These are phyloP conservation scores for Neonectria faginata DNA, from an alignment of 2,329 filamentous ascomycete genomes.

Conservation along the genomic window DNA sequence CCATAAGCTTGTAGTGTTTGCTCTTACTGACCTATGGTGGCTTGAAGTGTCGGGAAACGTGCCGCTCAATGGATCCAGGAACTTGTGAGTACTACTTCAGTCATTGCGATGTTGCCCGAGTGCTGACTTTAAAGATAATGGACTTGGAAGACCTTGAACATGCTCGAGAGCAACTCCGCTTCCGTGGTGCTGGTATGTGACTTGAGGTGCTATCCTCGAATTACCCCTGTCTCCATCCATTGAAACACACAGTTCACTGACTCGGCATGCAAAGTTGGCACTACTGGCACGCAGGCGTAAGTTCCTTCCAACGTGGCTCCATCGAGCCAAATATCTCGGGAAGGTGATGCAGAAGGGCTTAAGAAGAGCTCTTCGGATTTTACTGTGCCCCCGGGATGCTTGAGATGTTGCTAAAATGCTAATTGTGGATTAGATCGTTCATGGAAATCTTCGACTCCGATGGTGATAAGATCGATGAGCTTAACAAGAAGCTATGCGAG, in stretches of 20 bases:
- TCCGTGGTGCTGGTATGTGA: conserved; percentile 25
- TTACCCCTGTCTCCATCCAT: neutral
- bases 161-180: conserved; percentile 25
- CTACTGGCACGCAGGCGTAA: conserved; percentile 34
- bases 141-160: conserved; percentile 32
- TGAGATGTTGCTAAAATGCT: neutral
- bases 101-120: neutral
- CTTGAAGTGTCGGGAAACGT: conserved; percentile 30
- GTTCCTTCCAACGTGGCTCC: neutral
- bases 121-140: conserved; percentile 19
- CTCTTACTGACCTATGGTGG: neutral
- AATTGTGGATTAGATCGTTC: conserved; percentile 5
- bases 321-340: too few species aligned
- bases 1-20: neutral
- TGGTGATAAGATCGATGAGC: conserved; percentile 25
- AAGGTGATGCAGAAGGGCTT: too few species aligned
- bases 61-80: conserved; percentile 35
- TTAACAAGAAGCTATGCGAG: conserved; percentile 28
- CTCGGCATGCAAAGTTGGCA: conserved; percentile 21
- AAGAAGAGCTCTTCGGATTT: too few species aligned
- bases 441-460: conserved; percentile 31
- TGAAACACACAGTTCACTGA: neutral
- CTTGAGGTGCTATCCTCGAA: neutral
- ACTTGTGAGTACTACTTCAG: conserved; percentile 9
- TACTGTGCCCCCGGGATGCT: neutral